Base-by-base conservation (phyloP, 352 stramenopile species). In the Pythium scleroteichum region DNA sequence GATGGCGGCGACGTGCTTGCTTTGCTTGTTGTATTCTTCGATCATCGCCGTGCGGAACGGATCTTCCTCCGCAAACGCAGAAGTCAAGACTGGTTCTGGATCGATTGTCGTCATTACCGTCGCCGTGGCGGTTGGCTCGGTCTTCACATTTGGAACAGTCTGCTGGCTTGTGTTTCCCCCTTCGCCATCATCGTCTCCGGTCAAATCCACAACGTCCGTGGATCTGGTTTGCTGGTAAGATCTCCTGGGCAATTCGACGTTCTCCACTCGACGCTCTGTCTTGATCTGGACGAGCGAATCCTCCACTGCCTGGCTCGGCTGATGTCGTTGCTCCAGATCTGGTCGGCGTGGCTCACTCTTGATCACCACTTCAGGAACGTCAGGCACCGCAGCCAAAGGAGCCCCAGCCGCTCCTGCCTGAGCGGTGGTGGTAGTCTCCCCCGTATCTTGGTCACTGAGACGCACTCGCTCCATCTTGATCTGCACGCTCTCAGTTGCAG, bases 21-120 rank as follows among this genome's bases (percentile, higher is more conserved):
- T 89, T 22, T 82, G 40, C 0, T 62, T 62, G 44, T 87, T 86
- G 72, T 91, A 91, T 57, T 87, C 70, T 23, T 55, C 53, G 19
- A 88, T 72, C 75, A 87, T 82, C 14, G 63, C 78, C 10, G 66
- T 62, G 57, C 78, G 62, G 26, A 87, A 50, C n/a, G 71, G 59
- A 42, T 90, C 81, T 50, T 79, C 76, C n/a, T 88, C 68, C 0
- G 73, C 62, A 16, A 71, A 35, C 56, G 49, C 22, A 0, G 44
- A 39, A 3, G 32, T 24, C 22, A 48, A 49, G 1, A 39, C 7
- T 1, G 35, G 10, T 12, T 40, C 29, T 4, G 19, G 5, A n/a
- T 13, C 26, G 27, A 16, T 19, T 2, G 19, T 17, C 20, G 22
- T n/a, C n/a, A n/a, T 3, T 19, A 39, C 24, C 4, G 51, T 13